Conservation (phyloP, 2,329 filamentous ascomycete species). For the Aspergillus vadensis region DNA sequence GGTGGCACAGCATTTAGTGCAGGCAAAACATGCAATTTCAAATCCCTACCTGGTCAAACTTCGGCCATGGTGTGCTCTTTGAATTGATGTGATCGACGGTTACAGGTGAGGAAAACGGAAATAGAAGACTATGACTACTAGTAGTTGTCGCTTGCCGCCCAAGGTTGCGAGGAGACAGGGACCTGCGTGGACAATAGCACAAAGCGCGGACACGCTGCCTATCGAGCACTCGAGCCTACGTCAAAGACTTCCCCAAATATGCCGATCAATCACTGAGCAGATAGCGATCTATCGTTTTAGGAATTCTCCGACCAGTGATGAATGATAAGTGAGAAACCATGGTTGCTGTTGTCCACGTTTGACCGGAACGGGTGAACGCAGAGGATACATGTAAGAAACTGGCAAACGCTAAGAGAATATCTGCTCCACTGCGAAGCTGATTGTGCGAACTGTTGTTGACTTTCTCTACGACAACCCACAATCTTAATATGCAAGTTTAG, state of each 20-base stretch:
- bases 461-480: background rate
- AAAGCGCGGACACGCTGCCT: slow-evolving; percentile 6
- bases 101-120: background rate
- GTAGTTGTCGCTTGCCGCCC: background rate
- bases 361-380: slow-evolving; percentile 3
- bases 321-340: background rate
- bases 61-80: background rate
- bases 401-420: background rate
- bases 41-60: background rate
- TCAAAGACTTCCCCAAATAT: background rate
- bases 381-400: background rate
- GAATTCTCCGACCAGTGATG: background rate
- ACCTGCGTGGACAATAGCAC: background rate
- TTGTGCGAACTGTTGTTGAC: background rate
- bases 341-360: background rate
- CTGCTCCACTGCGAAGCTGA: slow-evolving; percentile 1
- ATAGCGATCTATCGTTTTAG: background rate
- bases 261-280: slow-evolving; percentile 6
- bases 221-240: background rate
- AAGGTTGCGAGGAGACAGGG: background rate
- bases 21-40: background rate
- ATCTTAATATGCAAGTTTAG: background rate
- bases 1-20: background rate
- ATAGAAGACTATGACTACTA: background rate
- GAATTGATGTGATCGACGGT: background rate